These are phyloP conservation scores for Escovopsis sp. DNA, from an alignment of 2,329 filamentous ascomycete genomes.

Conservation along the genomic window DNA sequence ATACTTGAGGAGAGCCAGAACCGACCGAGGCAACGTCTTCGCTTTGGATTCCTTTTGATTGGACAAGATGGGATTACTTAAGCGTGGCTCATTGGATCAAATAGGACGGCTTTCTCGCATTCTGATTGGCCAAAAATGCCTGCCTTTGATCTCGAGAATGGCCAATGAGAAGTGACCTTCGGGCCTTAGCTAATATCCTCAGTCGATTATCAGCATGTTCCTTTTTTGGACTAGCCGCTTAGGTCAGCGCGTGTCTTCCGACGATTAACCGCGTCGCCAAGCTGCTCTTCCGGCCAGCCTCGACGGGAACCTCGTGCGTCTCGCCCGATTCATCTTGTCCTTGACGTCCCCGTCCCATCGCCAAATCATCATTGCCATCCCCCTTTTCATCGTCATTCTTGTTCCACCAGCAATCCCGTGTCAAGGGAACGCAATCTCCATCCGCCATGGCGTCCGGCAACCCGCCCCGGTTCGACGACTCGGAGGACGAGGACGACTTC, in stretches of 20 bases:
- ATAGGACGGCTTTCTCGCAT: too few species aligned
- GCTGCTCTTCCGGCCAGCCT: constrained; percentile 2
- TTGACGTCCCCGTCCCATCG: not conserved
- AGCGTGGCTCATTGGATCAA: too few species aligned
- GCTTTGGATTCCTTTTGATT: too few species aligned
- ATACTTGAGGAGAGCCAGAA: too few species aligned
- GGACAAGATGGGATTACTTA: too few species aligned
- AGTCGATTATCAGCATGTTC: too few species aligned
- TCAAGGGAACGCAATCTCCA: not conserved
- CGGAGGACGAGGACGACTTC: constrained; percentile 75
- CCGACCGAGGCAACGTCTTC: too few species aligned
- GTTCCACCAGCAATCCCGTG: not conserved
- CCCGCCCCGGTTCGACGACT: constrained; percentile 38
- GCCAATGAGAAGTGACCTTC: too few species aligned
- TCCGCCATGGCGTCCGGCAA: constrained; percentile 34
- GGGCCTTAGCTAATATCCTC: too few species aligned
- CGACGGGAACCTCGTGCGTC: not conserved
- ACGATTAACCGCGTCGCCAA: constrained; percentile 6
- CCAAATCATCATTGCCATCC: not conserved
- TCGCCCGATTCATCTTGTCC: constrained; percentile 1
- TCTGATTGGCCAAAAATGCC: too few species aligned
- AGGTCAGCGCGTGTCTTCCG: constrained; percentile 4
- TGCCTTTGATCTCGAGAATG: too few species aligned
- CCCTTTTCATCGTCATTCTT: not conserved
- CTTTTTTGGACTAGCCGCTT: constrained; percentile 1